phyloP scores from a whole-genome alignment of 129 eudicot species.

The Flaveria sonorensis region DNA sequence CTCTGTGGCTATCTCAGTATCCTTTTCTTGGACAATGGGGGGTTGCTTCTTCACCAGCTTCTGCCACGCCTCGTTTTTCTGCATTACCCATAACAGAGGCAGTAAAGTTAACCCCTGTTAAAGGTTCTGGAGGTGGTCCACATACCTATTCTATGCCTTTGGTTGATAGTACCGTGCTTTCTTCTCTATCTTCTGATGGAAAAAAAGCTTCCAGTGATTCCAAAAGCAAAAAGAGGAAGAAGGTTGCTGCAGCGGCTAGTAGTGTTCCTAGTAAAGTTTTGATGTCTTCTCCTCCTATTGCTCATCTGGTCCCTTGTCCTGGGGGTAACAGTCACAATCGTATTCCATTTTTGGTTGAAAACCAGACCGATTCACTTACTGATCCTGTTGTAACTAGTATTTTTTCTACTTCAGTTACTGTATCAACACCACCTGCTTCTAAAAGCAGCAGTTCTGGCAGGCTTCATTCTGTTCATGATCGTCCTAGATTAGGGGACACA shows the following conservation, averaged over 20 bases:
- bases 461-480: slow-evolving; percentile 30
- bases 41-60: slow-evolving; percentile 69
- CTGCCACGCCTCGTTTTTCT: slow-evolving; percentile 49
- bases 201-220: slow-evolving; percentile 45
- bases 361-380: slow-evolving; percentile 29
- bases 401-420: slow-evolving; percentile 50
- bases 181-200: slow-evolving; percentile 38
- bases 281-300: slow-evolving; percentile 21
- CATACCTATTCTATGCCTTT: slow-evolving; percentile 33
- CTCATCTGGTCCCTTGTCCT: slow-evolving; percentile 20
- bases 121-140: slow-evolving; percentile 45
- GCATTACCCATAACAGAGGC: slow-evolving; percentile 56
- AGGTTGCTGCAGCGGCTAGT: slow-evolving; percentile 35
- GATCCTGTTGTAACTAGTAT: slow-evolving; percentile 34
- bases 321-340: slow-evolving; percentile 26
- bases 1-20: slow-evolving; percentile 74
- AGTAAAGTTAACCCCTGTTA: slow-evolving; percentile 58
- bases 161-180: slow-evolving; percentile 32
- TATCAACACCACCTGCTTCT: slow-evolving; percentile 36
- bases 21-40: slow-evolving; percentile 62
- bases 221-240: slow-evolving; percentile 79
- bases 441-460: slow-evolving; percentile 34
- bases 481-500: slow-evolving; percentile 24
- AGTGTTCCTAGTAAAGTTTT: slow-evolving; percentile 33
- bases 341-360: slow-evolving; percentile 35